Base-by-base conservation (phyloP, 768 basidiomycete genomes). In the Sistotremastrum niveocremeum region DNA sequence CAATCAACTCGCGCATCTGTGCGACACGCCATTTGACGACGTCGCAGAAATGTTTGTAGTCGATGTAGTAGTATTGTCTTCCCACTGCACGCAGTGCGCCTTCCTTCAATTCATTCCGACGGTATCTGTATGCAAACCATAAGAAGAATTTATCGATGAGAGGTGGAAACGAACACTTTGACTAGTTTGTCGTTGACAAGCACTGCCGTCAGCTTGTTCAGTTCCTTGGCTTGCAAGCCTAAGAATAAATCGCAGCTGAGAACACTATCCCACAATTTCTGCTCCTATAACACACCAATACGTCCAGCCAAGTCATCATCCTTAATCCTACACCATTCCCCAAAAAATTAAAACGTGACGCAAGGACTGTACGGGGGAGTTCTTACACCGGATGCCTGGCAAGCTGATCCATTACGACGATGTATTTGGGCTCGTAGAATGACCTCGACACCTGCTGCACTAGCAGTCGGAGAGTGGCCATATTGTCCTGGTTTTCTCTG, bases 1-100 rank as follows among this genome's bases (percentile, higher is more conserved):
- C 91, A 51, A 99, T 89, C 49, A 78, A 77, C 51, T 80, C 73
- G 51, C 86, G 75, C 88, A 97, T 91, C 59, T 86, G 84, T 4
- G 87, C 87, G 45, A 98, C 78, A 37, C 93, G 74, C 88, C 94
- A 99, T 62, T 98, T 97, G 63, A 94, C 86, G 40, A 98, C 91
- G 62, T 98, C 91, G 65, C 88, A 91, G 60, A 97, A 93, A 57
- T 81, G 78, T 56, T 89, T 79, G 63, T 94, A 91, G 66, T 99
- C 83, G 60, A 99, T 85, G 65, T 88, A 97, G 69, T 87, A 99
- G 69, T 97, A 99, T 57, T 87, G 83, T 56, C 83, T 81, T 51
- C 83, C 84, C 49, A 84, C 81, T 49, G 84, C 82, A 49, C 93
- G 79, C 61, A 84, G 83, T 39, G 84, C 84, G 44, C 84, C 85